Evolutionary conservation across 176 grass and related monocot genomes (phyloP).

Genomic region (Lolium multiflorum): DNA sequence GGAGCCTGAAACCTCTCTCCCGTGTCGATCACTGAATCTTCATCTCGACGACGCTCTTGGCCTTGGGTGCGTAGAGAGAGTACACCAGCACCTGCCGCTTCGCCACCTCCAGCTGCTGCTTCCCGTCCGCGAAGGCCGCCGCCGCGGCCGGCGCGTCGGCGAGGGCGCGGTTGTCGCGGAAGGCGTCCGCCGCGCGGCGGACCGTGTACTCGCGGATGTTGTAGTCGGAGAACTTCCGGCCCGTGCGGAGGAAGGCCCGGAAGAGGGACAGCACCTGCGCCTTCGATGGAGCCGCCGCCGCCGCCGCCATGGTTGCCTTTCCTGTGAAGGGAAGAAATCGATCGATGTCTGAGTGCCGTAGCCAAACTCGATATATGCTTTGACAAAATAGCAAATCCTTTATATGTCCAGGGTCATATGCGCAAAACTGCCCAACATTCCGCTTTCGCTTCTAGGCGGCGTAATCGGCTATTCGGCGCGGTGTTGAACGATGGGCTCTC

Average conservation of each 20-base stretch:
- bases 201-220: slow-evolving; percentile 85
- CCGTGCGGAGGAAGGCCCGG: slow-evolving; percentile 70
- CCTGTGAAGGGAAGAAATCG: slow-evolving; percentile 17
- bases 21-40: slow-evolving; percentile 48
- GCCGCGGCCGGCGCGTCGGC: slow-evolving; percentile 48
- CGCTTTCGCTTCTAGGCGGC: slow-evolving; percentile 8
- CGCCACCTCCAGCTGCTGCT: slow-evolving; percentile 73
- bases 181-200: slow-evolving; percentile 62
- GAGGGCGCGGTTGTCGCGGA: slow-evolving; percentile 72
- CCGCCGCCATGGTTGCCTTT: slow-evolving; percentile 45
- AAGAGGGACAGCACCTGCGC: slow-evolving; percentile 68
- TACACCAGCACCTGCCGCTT: slow-evolving; percentile 79
- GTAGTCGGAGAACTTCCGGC: slow-evolving; percentile 79
- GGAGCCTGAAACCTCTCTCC: slow-evolving; percentile 31
- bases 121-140: slow-evolving; percentile 64
- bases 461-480: neutral
- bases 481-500: slow-evolving; percentile 22
- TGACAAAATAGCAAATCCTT: neutral
- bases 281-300: slow-evolving; percentile 52
- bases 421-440: neutral
- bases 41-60: slow-evolving; percentile 85
- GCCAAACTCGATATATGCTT: neutral
- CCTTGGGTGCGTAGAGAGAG: slow-evolving; percentile 76
- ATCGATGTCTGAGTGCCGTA: neutral
- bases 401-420: neutral